Evolutionary conservation across 768 basidiomycete genomes (phyloP), one percentile per base, ranked within the genome.

Genomic region (Suillus spraguei): DNA sequence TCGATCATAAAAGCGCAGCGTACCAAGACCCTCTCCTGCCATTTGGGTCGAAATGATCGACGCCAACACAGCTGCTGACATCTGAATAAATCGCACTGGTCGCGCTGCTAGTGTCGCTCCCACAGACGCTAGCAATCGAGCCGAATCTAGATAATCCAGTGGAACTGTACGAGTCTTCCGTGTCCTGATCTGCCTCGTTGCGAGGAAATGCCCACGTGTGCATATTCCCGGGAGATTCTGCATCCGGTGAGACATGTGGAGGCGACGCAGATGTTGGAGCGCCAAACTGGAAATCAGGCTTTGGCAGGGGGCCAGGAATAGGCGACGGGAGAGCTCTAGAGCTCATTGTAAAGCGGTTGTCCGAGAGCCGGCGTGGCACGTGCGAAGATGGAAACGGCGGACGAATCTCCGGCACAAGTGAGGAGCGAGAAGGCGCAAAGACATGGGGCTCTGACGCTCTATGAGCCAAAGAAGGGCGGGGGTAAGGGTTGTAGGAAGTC

Each of bases 281-380:
- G 63, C 87, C 87, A 66, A 89, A 89, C 53, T 85, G 85, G 77
- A 86, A 89, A 61, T 82, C 83, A 46, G 86, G 86, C 5, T 81
- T 80, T 2, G 87, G 87, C 20, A 89, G 78, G 5, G 87, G 87
- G 3, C 87, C 87, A 10, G 75, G 75, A 59, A 77, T 77, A 2
- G 75, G 86, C 76, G 64, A 85, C 73, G 63, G 79, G 79, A 52
- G 81, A 72, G 79, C 69, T 42, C 87, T 82, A 8, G 83, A 78
- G 35, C 82, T 77, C 61, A 85, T 70, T 7, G 83, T 74, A 67
- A 81, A 86, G 16, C 77, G 77, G 64, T 82, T 82, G 64, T 86
- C 85, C 52, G 85, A 73, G 41, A 67, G 65, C 60, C 75, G 69
- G 33, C 76, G 74, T 16, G 69, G 28, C 16, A 62, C 24, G 3